Percentiles rank a stretch among this genome's conserved stretches.
phyloP scores from a whole-genome alignment of 345 rosid genomes.

The Barbarea vulgaris region DNA sequence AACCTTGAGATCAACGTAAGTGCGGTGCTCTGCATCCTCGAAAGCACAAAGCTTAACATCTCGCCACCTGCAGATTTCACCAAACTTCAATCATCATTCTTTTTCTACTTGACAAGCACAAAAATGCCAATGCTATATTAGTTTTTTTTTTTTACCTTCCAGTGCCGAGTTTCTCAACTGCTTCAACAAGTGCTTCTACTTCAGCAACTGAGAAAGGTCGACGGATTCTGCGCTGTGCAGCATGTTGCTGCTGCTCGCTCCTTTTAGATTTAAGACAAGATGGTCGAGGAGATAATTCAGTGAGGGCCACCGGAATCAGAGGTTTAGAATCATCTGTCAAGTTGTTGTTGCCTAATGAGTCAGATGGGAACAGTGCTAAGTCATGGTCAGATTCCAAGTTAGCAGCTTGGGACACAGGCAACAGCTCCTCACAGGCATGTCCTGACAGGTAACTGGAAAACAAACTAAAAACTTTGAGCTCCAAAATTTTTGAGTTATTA shows the following conservation, averaged over 20 bases:
- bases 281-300: constrained; percentile 55
- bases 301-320: constrained; percentile 48
- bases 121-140: neutral
- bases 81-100: neutral
- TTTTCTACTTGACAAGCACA: neutral
- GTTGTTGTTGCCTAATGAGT: constrained; percentile 47
- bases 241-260: constrained; percentile 49
- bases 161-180: constrained; percentile 96
- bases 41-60: constrained; percentile 87
- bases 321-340: constrained; percentile 57
- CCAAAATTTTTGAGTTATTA: neutral
- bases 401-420: constrained; percentile 43
- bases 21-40: constrained; percentile 84
- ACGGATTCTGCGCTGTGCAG: constrained; percentile 88
- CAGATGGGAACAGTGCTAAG: constrained; percentile 62
- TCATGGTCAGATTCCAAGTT: constrained; percentile 74
- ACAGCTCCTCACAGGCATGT: constrained; percentile 41
- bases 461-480: constrained; percentile 12
- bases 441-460: constrained; percentile 52
- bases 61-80: constrained; percentile 70
- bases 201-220: constrained; percentile 96
- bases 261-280: constrained; percentile 62
- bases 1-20: constrained; percentile 96
- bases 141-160: constrained; percentile 55
- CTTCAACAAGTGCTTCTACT: constrained; percentile 95